Conservation (phyloP, 2,329 filamentous ascomycete species). For the Aspergillus pseudoterreus region DNA sequence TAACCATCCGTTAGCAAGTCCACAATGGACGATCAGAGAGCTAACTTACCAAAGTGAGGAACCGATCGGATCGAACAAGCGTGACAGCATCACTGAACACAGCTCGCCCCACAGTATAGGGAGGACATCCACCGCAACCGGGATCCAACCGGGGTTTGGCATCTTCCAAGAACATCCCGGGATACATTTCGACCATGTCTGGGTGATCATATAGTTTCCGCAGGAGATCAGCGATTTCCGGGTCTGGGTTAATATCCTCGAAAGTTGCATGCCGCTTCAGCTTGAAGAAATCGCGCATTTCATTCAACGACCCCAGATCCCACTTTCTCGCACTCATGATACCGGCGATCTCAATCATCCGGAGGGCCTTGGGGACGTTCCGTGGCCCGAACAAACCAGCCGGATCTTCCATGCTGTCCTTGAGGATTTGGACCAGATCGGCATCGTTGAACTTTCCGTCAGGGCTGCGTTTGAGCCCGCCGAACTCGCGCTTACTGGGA, state of each 20-base stretch:
- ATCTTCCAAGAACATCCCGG: constrained; percentile 55
- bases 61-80: constrained; percentile 40
- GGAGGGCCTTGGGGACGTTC: constrained; percentile 69
- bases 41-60: constrained; percentile 32
- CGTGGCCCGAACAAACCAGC: constrained; percentile 63
- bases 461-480: constrained; percentile 53
- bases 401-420: constrained; percentile 54
- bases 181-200: constrained; percentile 67
- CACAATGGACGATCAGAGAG: background rate
- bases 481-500: constrained; percentile 60
- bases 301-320: constrained; percentile 46
- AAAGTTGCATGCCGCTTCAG: constrained; percentile 56
- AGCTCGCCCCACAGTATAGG: constrained; percentile 37
- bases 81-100: constrained; percentile 44
- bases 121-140: constrained; percentile 35
- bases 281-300: constrained; percentile 62
- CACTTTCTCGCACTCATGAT: constrained; percentile 74
- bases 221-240: constrained; percentile 53
- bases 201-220: constrained; percentile 60
- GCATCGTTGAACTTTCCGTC: constrained; percentile 67
- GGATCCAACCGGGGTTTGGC: constrained; percentile 36
- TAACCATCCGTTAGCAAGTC: background rate
- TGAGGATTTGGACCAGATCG: constrained; percentile 64
- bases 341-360: constrained; percentile 72
- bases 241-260: constrained; percentile 56